A percentile compares a stretch with the other conserved stretches of the same genome.
These are phyloP conservation scores for Hirschfeldia incana DNA, from an alignment of 345 rosid genomes.

Conservation along the genomic window DNA sequence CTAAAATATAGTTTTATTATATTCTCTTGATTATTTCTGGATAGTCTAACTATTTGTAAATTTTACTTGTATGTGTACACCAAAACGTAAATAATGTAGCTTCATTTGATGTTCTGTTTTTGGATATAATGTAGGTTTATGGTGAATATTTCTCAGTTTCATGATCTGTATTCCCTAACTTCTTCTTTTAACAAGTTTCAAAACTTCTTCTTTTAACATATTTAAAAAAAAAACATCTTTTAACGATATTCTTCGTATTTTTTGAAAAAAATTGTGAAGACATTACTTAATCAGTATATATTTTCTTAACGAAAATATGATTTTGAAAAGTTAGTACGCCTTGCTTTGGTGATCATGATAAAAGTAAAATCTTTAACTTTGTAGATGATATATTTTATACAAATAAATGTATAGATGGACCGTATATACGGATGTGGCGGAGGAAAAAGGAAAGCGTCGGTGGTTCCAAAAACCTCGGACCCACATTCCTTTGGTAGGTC, in stretches of 20 bases:
- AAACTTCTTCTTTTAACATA: too few species aligned
- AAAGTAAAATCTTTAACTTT: constrained; percentile 25
- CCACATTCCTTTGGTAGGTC: constrained; percentile 51
- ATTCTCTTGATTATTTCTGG: not conserved
- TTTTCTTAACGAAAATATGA: not conserved
- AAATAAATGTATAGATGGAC: constrained; percentile 1
- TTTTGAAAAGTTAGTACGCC: constrained; percentile 8
- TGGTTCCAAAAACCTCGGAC: constrained; percentile 54
- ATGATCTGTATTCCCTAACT: too few species aligned
- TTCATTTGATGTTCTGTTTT: too few species aligned
- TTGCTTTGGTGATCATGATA: constrained; percentile 35
- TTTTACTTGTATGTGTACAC: not conserved
- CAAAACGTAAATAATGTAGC: not conserved
- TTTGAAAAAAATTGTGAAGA: too few species aligned
- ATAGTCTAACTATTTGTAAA: not conserved
- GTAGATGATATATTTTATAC: not conserved
- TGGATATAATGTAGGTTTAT: too few species aligned
- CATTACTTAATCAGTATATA: not conserved
- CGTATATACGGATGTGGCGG: constrained; percentile 23
- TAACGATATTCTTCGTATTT: too few species aligned
- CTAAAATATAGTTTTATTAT: not conserved
- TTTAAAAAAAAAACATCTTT: too few species aligned
- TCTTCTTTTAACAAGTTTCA: too few species aligned
- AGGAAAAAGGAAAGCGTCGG: constrained; percentile 50
- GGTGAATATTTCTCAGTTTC: too few species aligned